These are phyloP conservation scores for Angomonas ambiguus DNA, from an alignment of 208 protist species.

Conservation along the genomic window DNA sequence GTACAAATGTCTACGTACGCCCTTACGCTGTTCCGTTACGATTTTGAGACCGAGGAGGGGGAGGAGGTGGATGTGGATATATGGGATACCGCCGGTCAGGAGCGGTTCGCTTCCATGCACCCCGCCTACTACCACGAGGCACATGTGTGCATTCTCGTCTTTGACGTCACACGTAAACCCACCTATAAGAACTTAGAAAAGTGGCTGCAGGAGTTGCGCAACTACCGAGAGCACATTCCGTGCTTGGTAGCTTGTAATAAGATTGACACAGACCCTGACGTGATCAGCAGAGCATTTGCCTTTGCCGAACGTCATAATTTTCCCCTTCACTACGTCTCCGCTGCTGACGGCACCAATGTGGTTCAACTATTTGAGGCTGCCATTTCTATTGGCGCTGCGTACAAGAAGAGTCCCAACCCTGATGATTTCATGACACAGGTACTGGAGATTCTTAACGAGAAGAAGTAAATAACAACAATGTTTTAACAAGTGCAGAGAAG, in stretches of 20 bases:
- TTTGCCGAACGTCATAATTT: conserved; percentile 92
- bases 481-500: background rate
- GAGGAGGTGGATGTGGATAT: conserved; percentile 84
- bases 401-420: conserved; percentile 86
- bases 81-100: conserved; percentile 93
- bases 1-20: conserved; percentile 94
- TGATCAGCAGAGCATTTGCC: conserved; percentile 89
- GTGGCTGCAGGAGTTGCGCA: conserved; percentile 91
- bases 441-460: conserved; percentile 62
- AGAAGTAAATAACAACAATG: conserved; percentile 24
- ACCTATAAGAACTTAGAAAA: conserved; percentile 95
- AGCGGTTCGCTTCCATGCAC: conserved; percentile 92
- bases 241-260: conserved; percentile 94
- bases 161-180: conserved; percentile 93
- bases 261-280: conserved; percentile 87
- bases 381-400: conserved; percentile 67
- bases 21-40: conserved; percentile 90
- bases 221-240: conserved; percentile 90
- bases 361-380: conserved; percentile 89
- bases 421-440: conserved; percentile 86
- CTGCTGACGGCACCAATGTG: conserved; percentile 93
- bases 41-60: conserved; percentile 67
- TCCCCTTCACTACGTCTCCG: conserved; percentile 92
- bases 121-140: conserved; percentile 94
- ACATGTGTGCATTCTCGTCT: conserved; percentile 92